A percentile compares a stretch with the other conserved stretches of the same genome.
Conservation (phyloP, 208 protist species). For the Giardia duodenalis region DNA sequence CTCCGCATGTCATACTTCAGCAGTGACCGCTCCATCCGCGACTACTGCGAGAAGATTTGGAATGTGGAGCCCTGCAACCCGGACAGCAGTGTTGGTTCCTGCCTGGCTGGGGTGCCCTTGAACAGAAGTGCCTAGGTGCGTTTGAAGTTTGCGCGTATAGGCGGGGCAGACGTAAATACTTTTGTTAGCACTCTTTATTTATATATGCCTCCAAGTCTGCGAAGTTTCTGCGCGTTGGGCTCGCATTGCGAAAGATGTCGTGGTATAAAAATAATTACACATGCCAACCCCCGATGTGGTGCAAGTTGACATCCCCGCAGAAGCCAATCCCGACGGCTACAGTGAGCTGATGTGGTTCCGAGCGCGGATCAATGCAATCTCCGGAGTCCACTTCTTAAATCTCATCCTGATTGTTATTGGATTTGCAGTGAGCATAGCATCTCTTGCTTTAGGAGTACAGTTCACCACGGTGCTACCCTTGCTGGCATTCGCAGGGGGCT, state of each 20-base stretch:
- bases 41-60: slow-evolving; percentile 65
- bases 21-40: slow-evolving; percentile 56
- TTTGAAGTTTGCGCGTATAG: too few species aligned
- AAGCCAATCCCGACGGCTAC: background rate
- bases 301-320: too few species aligned
- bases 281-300: too few species aligned
- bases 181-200: too few species aligned
- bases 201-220: too few species aligned
- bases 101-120: background rate
- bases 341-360: background rate
- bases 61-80: slow-evolving; percentile 38
- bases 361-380: background rate
- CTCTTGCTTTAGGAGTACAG: background rate
- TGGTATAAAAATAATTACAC: too few species aligned
- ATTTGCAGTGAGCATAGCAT: background rate
- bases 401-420: background rate
- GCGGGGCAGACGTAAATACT: too few species aligned
- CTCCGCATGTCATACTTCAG: slow-evolving; percentile 53
- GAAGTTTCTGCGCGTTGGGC: too few species aligned
- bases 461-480: background rate
- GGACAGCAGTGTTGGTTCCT: background rate
- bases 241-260: too few species aligned
- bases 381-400: background rate
- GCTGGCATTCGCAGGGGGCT: background rate
- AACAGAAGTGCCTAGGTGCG: background rate